Evolutionary conservation across 2,329 filamentous ascomycete genomes (phyloP).

Genomic region (Teratosphaeria gauchensis): DNA sequence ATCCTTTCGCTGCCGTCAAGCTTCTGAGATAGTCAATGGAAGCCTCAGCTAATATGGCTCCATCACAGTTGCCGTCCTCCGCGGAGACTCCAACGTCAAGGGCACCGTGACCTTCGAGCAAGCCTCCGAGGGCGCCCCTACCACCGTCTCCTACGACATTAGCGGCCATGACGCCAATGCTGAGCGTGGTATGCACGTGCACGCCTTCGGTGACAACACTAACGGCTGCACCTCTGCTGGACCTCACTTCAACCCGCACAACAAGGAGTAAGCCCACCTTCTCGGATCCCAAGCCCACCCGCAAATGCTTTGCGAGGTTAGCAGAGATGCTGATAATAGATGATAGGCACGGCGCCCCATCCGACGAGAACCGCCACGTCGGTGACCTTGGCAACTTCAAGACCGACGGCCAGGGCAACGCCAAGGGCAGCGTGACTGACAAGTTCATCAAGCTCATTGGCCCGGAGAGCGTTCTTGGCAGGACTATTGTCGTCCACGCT

Average conservation of each 20-base stretch:
- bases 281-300: not conserved
- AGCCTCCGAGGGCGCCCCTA: constrained; percentile 67
- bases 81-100: constrained; percentile 91
- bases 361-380: constrained; percentile 79
- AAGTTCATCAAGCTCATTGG: constrained; percentile 90
- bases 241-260: constrained; percentile 70
- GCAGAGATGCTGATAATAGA: not conserved
- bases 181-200: constrained; percentile 95
- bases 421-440: constrained; percentile 71
- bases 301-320: too few relatives aligned
- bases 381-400: constrained; percentile 96
- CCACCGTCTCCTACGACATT: constrained; percentile 87
- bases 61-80: constrained; percentile 76
- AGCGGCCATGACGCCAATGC: constrained; percentile 87
- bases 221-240: constrained; percentile 98
- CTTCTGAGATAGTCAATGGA: not conserved
- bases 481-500: constrained; percentile 87
- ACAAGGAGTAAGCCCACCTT: not conserved
- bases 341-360: constrained; percentile 68
- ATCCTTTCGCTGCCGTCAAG: not conserved
- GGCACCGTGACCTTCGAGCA: constrained; percentile 96
- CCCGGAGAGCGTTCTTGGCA: constrained; percentile 87
- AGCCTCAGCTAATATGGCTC: not conserved
- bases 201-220: constrained; percentile 99
- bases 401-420: constrained; percentile 86